These are phyloP conservation scores for Kodamaea laetipori DNA, from an alignment of 805 yeast genomes.

Conservation along the genomic window DNA sequence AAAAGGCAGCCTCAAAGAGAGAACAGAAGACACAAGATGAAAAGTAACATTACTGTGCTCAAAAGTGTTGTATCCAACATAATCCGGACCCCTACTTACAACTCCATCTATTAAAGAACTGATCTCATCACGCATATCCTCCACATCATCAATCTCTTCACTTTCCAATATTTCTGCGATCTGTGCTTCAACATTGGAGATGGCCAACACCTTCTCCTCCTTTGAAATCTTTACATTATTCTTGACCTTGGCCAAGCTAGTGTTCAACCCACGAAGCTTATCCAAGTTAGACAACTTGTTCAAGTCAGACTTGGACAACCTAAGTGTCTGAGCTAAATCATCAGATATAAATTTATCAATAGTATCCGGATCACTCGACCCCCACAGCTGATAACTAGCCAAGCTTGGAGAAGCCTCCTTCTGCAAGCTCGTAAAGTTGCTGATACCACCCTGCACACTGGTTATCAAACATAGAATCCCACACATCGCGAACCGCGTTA, in stretches of 20 bases:
- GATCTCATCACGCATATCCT: conserved; percentile 16
- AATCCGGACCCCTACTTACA: conserved; percentile 64
- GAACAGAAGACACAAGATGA: conserved; percentile 65
- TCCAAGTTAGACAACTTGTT: conserved; percentile 32
- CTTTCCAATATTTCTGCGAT: not conserved
- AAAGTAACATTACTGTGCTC: conserved; percentile 14
- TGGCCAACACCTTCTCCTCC: conserved; percentile 13
- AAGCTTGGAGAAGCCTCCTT: not conserved
- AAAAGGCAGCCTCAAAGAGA: conserved; percentile 79
- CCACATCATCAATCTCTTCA: conserved; percentile 35
- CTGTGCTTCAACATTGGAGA: conserved; percentile 10
- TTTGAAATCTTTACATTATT: conserved; percentile 30
- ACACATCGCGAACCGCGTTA: conserved; percentile 44
- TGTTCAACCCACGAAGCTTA: conserved; percentile 28
- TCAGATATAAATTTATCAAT: not conserved
- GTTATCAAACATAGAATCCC: conserved; percentile 47
- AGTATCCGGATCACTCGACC: not conserved
- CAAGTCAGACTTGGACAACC: conserved; percentile 19
- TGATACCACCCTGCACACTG: not conserved
- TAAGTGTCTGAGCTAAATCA: conserved; percentile 2
- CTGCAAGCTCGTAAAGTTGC: not conserved
- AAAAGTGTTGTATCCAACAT: conserved; percentile 24
- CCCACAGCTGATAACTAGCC: not conserved
- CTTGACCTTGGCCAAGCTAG: conserved; percentile 25
- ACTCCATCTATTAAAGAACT: conserved; percentile 3